Conservation (phyloP, 139 green algal species). For the Chlamydomonas urium region DNA sequence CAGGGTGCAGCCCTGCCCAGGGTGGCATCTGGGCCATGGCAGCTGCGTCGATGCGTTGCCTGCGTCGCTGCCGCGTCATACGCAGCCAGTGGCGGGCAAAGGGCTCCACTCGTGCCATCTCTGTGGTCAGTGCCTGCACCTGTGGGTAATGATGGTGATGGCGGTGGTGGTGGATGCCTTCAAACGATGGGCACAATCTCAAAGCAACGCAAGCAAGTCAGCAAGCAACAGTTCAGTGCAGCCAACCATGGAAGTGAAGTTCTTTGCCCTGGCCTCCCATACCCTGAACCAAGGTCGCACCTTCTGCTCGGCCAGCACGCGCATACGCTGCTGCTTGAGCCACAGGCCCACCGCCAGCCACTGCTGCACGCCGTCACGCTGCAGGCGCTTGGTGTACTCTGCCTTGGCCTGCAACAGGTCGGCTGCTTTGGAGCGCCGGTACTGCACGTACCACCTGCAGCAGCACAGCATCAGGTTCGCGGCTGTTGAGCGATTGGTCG, state of each 20-base stretch:
- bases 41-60: too few relatives aligned
- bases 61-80: not conserved
- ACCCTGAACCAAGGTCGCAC: not conserved
- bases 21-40: too few relatives aligned
- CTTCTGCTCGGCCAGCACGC: constrained; percentile 8
- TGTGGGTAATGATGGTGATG: not conserved
- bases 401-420: constrained; percentile 15
- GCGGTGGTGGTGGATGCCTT: too few relatives aligned
- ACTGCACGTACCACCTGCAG: constrained; percentile 25
- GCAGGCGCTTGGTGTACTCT: constrained; percentile 16
- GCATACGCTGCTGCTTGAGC: constrained; percentile 20
- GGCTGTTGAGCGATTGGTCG: too few relatives aligned
- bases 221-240: not conserved
- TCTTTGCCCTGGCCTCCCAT: not conserved
- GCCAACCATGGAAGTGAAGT: not conserved
- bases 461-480: too few relatives aligned
- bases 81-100: constrained; percentile 33
- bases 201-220: not conserved
- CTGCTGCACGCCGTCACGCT: constrained; percentile 24
- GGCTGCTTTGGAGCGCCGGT: constrained; percentile 19
- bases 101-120: constrained; percentile 24
- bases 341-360: constrained; percentile 28
- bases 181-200: too few relatives aligned
- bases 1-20: too few relatives aligned
- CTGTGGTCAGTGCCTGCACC: constrained; percentile 14